Evolutionary conservation across 2,329 filamentous ascomycete genomes (phyloP).

Genomic region (Zymoseptoria crescenta): DNA sequence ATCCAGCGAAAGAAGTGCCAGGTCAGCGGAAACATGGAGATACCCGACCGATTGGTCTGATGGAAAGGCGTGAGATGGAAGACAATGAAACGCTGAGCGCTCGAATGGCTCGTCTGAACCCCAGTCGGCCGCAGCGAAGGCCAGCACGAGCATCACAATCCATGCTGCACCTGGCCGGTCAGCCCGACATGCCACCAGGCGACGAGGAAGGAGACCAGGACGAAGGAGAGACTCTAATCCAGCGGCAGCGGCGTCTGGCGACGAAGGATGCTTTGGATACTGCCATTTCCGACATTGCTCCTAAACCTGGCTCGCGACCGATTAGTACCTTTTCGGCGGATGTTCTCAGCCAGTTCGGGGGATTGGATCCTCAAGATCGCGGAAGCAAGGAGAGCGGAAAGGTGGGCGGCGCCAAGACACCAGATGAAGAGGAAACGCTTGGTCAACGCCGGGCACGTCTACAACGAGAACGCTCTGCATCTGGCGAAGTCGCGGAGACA

Average conservation of each 20-base stretch:
- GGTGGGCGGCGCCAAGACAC: constrained; percentile 12
- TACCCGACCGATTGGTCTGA: constrained; percentile 61
- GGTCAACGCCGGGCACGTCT: constrained; percentile 68
- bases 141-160: constrained; percentile 20
- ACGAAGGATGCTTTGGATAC: constrained; percentile 45
- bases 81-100: constrained; percentile 84
- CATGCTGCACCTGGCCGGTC: constrained; percentile 18
- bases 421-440: constrained; percentile 63
- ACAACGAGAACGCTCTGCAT: constrained; percentile 56
- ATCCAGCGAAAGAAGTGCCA: constrained; percentile 50
- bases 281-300: constrained; percentile 34
- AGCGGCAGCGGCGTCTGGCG: constrained; percentile 58
- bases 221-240: constrained; percentile 59
- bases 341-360: constrained; percentile 57
- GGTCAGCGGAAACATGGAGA: constrained; percentile 41
- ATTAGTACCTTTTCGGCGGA: constrained; percentile 62
- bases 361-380: constrained; percentile 37
- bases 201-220: constrained; percentile 28
- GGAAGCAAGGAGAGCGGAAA: constrained; percentile 28
- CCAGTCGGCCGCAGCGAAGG: constrained; percentile 3
- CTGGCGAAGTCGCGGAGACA: constrained; percentile 13
- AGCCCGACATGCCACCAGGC: constrained; percentile 17
- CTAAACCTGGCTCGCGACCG: constrained; percentile 20
- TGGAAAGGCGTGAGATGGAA: constrained; percentile 76
- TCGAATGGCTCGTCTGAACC: constrained; percentile 60